These are phyloP conservation scores for Fusarium fujikuroi DNA, from an alignment of 2,329 filamentous ascomycete genomes.

Conservation along the genomic window DNA sequence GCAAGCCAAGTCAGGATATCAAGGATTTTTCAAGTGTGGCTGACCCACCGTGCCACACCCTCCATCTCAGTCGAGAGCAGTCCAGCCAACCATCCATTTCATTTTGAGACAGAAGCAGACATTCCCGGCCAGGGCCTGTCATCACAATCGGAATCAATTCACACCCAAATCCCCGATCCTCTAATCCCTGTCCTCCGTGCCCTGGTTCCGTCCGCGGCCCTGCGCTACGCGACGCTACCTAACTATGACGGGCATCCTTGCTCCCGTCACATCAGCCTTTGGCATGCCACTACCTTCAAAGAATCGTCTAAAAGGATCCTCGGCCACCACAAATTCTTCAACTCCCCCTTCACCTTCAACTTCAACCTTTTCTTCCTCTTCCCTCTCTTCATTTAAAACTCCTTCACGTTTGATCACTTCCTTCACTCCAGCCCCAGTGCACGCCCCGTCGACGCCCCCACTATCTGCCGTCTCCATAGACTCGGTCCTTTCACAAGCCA, in stretches of 20 bases:
- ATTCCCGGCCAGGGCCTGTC: slow-evolving; percentile 1
- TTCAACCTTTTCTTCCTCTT: slow-evolving; percentile 24
- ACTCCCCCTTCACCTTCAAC: slow-evolving; percentile 28
- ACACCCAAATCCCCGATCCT: slow-evolving; percentile 6
- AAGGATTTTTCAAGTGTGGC: slow-evolving; percentile 35
- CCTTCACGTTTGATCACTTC: slow-evolving; percentile 20
- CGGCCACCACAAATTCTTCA: slow-evolving; percentile 19
- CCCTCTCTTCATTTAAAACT: slow-evolving; percentile 17
- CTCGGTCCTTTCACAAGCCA: slow-evolving; percentile 34
- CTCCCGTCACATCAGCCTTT: slow-evolving; percentile 50
- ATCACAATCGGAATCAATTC: slow-evolving; percentile 2
- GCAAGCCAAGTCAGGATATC: slow-evolving; percentile 20
- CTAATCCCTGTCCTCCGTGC: neutral
- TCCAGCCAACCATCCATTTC: neutral
- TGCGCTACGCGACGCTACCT: neutral
- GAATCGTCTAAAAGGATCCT: slow-evolving; percentile 40
- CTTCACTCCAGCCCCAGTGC: neutral
- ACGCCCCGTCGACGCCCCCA: slow-evolving; percentile 2
- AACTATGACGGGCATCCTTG: slow-evolving; percentile 48
- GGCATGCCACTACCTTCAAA: slow-evolving; percentile 46
- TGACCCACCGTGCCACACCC: slow-evolving; percentile 38
- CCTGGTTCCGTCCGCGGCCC: neutral
- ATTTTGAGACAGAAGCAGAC: neutral
- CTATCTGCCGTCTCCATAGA: slow-evolving; percentile 34
- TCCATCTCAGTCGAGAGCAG: neutral